phyloP scores from a whole-genome alignment of 257 asterid genomes.

The Nicotiana attenuata region DNA sequence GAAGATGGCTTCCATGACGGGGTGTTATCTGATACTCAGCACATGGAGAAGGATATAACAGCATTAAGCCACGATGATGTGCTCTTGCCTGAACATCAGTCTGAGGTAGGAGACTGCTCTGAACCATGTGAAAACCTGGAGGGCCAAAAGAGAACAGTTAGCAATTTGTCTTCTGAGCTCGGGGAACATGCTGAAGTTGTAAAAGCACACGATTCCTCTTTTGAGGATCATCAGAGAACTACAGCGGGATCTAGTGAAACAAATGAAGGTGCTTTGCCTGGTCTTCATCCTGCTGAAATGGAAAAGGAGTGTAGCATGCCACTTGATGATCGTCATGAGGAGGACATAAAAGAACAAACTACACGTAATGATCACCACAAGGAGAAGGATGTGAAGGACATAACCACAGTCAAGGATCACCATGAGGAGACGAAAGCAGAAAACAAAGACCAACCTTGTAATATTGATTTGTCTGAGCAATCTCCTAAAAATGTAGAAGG shows the following conservation, averaged over 20 bases:
- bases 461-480: not conserved
- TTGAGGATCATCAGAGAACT: not conserved
- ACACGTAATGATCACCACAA: not conserved
- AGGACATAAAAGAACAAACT: not conserved
- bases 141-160: not conserved
- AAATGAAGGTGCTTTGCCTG: not conserved
- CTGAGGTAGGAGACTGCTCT: not conserved
- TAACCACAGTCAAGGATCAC: not conserved
- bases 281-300: not conserved
- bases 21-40: constrained; percentile 1
- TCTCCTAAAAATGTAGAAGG: not conserved
- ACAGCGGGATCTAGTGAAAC: not conserved
- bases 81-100: not conserved
- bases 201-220: not conserved
- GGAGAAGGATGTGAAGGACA: not conserved
- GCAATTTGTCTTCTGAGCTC: not conserved
- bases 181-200: constrained; percentile 11
- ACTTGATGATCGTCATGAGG: constrained; percentile 6
- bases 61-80: constrained; percentile 15
- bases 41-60: constrained; percentile 19
- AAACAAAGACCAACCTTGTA: not conserved
- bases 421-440: not conserved
- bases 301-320: not conserved
- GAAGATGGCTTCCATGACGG: constrained; percentile 11
- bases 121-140: constrained; percentile 3